Percentiles rank a stretch among this genome's conserved stretches.
phyloP scores from a whole-genome alignment of 768 basidiomycete species.

The Lyophyllum atratum region DNA sequence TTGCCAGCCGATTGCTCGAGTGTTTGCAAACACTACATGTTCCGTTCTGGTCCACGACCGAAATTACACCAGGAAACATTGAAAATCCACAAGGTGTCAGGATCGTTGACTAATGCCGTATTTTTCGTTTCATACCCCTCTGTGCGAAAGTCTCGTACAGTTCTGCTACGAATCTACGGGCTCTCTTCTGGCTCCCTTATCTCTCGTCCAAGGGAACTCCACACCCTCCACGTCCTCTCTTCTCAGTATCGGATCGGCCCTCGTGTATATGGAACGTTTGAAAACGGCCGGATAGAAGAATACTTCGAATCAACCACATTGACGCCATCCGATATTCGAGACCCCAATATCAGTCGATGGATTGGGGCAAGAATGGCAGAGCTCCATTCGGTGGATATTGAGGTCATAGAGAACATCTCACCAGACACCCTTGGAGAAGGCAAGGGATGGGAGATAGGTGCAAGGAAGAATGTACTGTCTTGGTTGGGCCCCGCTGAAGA shows the following conservation, averaged over 20 bases:
- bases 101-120: constrained; percentile 93
- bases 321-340: constrained; percentile 74
- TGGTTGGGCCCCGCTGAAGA: constrained; percentile 76
- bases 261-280: constrained; percentile 90
- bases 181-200: constrained; percentile 84
- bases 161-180: constrained; percentile 93
- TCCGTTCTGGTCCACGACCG: constrained; percentile 56
- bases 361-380: constrained; percentile 97
- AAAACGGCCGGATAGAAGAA: constrained; percentile 94
- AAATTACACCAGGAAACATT: constrained; percentile 49
- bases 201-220: constrained; percentile 84
- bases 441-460: constrained; percentile 57
- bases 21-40: constrained; percentile 57
- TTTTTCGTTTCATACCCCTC: constrained; percentile 88
- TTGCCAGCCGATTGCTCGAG: constrained; percentile 56
- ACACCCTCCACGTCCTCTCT: constrained; percentile 87
- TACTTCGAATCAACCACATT: constrained; percentile 90
- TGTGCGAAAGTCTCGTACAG: constrained; percentile 51
- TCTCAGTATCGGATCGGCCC: constrained; percentile 89
- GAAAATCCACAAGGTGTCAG: constrained; percentile 82
- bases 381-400: constrained; percentile 88
- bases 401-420: constrained; percentile 54
- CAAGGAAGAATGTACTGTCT: constrained; percentile 63
- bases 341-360: constrained; percentile 75
- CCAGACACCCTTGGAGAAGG: constrained; percentile 39